Base-by-base conservation (phyloP, 2,329 filamentous ascomycete genomes). In the Apiospora kogelbergensis region DNA sequence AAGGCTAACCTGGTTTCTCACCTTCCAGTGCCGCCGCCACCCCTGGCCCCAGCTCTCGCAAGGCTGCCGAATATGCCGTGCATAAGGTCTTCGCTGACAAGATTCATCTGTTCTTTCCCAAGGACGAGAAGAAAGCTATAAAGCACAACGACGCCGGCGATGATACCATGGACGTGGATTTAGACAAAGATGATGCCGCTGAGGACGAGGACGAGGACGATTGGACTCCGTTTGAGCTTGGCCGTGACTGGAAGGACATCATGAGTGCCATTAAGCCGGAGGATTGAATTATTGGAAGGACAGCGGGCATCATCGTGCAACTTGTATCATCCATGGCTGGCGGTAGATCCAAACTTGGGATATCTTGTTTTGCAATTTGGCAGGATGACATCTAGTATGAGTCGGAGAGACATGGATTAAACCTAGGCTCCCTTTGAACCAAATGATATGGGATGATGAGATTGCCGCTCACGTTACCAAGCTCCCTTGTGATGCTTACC, bases 1-100 rank as follows among this genome's bases (percentile, higher is more conserved):
- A 65, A 20, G 7, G 13, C 37, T 65, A 33, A 65, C 24, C 1
- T n/a, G 3, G 9, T 41, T 63, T 4, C 13, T 22, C n/a, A 17
- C 13, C 42, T 7, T 46, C 2, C 20, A 66, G 65, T 20, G 33
- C 65, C 17, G 65, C 65, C 26, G 48, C 44, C 17, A 66, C 65
- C 3, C 65, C 65, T 9, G 65, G 65, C 1, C 65, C 65, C 26
- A 66, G 65, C 65, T 48, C 42, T 40, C 33, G 42, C 20, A 37
- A n/a, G 9, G 65, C 65, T n/a, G 65, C 65, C 17, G 44, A 46
- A 9, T 66, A 48, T 20, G 65, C 65, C 44, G 65, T 66, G 24
- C 33, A 75, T 72, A 78, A 73, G 71, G 79, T 75, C 65, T 74
- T 73, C 11, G 24, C 63, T 13, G 37, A 65, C n/a, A 42, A 65